Base-by-base conservation (phyloP, 1,284 basidiomycete species). In the Xerocomus cyaneibrunnescens region DNA sequence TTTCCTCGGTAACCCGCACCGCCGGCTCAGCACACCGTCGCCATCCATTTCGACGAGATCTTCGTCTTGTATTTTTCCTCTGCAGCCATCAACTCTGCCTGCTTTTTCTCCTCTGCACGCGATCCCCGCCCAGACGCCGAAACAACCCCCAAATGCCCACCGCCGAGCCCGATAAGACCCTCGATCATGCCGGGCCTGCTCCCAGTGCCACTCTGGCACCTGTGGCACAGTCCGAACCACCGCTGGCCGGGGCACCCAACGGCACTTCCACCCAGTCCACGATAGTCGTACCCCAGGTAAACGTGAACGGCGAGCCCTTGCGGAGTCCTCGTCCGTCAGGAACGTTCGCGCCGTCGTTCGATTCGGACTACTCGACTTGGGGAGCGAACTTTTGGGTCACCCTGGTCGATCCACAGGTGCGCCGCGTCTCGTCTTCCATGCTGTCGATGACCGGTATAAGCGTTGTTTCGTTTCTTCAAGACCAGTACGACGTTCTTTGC, bases 321-420 rank as follows among this genome's bases (percentile, higher is more conserved):
- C 57, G 51, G 37, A 71, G 67, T 49, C 69, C 64, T 34, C 57
- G 67, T 32, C 68, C 60, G 12, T 67, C 68, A 16, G 65, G 50
- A 19, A 59, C 57, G 2, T 62, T 65, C 23, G 16, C 25, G 5
- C 17, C 36, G 1, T 46, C 62, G 0, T 47, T 54, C 23, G 68
- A 70, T 53, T 51, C 65, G 5, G 69, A 71, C 31, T 69, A 52
- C 53, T 55, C 65, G 49, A 70, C 64, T 1, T 67, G 89, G 89
- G 89, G 89, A 5, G 80, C 86, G n/a, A 85, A 91, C 66, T 92
- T 92, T 65, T 92, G 89, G 89, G 88, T 92, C 7, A 92, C 89
- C 7, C 74, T 92, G 48, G 76, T 87, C 51, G 89, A 92, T 74
- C 89, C 89, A 17, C 84, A 88, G 78, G 89, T 87, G 64, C 54